Evolutionary conservation across 2,329 filamentous ascomycete species (phyloP).

Genomic region (Truncatella angustata): DNA sequence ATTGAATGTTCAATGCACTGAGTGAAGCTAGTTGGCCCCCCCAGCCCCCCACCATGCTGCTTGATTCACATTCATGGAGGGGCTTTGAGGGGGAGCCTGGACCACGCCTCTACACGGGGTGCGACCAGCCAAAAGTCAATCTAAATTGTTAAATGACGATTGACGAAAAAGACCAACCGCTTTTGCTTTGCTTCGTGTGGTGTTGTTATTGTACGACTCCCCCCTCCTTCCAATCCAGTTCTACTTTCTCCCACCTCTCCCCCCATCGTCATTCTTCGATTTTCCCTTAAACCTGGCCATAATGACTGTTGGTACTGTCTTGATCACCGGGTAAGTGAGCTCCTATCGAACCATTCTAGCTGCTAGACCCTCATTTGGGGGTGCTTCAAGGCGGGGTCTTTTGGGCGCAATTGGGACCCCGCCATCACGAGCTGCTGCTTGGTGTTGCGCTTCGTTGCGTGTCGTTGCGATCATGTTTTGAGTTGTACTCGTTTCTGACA

Average conservation of each 20-base stretch:
- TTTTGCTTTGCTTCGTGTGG: neutral
- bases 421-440: neutral
- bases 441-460: no score
- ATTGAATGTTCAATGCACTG: no score
- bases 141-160: constrained; percentile 2
- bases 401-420: constrained; percentile 12
- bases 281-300: constrained; percentile 19
- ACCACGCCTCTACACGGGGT: no score
- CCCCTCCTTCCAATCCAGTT: neutral
- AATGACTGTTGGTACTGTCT: constrained; percentile 83
- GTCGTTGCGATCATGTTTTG: no score
- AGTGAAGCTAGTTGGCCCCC: no score
- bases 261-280: neutral
- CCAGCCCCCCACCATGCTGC: no score
- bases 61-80: no score
- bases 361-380: neutral
- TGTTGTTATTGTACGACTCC: neutral
- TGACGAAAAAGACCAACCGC: neutral
- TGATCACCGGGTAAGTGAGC: constrained; percentile 79
- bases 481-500: neutral
- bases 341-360: neutral
- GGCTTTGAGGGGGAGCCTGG: no score
- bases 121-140: no score
- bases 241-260: neutral
- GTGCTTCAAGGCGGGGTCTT: neutral